Base-by-base conservation (phyloP, 768 basidiomycete species). In the Mycena sanguinolenta region DNA sequence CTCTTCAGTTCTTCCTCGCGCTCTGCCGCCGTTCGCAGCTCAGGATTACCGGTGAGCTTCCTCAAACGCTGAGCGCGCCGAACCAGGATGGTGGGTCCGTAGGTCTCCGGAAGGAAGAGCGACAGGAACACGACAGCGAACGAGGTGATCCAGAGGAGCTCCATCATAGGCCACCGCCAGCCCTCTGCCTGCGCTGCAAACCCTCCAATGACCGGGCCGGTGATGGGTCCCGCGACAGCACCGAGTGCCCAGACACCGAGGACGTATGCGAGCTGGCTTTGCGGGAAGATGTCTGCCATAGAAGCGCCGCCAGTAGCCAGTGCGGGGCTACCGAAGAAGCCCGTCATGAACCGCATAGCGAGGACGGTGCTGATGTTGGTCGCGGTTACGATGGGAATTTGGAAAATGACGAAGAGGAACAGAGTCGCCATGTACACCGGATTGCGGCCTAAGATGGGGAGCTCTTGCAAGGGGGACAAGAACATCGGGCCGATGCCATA, bases 281-380 rank as follows among this genome's bases (percentile, higher is more conserved):
- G 21, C 21, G 65, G 65, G 58, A 59, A 66, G 36, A 66, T 66
- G 34, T 66, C 65, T 9, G 49, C 58, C 65, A 66, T 66, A 21
- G 65, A 66, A n/a, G 65, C 65, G 17, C 65, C 58, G 8, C 79
- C 79, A 4, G 79, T 82, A 0, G 79, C 81, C 17, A 82, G 77
- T 3, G 79, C 75, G 16, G 81, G 80, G 7, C 75, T 78, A 5
- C 80, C 80, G 25, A 79, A 71, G 63, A 80, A 79, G 14, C 81
- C 81, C 3, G 81, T 77, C 30, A 81, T 67, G 73, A 82, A 81
- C 16, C 81, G 77, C 66, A 81, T 75, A 17, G 76, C 78, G 54
- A 82, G 76, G 38, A 81, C 65, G 60, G 77, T 77, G 46, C 65
- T 75, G 46, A 80, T 74, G 64, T 79, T 81, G 30, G 69, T 75